These are phyloP conservation scores for Yamadazyma atmosphaerica DNA, from an alignment of 1,139 yeast species.

Conservation along the genomic window DNA sequence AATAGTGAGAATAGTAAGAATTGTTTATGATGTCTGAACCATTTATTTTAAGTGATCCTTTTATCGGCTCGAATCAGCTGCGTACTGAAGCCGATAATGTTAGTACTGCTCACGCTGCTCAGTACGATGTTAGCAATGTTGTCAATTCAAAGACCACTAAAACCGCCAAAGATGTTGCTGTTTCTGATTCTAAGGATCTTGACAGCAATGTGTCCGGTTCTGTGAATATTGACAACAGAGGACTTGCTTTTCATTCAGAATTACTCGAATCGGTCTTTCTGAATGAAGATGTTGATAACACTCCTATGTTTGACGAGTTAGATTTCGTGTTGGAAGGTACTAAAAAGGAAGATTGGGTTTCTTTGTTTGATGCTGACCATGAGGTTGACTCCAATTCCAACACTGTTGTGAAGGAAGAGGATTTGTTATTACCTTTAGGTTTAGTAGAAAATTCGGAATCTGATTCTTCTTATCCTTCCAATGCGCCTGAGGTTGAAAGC, in stretches of 20 bases:
- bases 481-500: slow-evolving; percentile 1
- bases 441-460: slow-evolving; percentile 5
- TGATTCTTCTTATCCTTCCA: slow-evolving; percentile 5
- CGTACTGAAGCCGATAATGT: slow-evolving; percentile 5
- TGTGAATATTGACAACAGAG: not conserved
- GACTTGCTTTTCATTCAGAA: slow-evolving; percentile 54
- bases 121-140: not conserved
- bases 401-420: slow-evolving; percentile 25
- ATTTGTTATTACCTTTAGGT: slow-evolving; percentile 9
- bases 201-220: not conserved
- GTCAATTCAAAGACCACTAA: not conserved
- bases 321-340: slow-evolving; percentile 48
- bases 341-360: slow-evolving; percentile 59
- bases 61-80: slow-evolving; percentile 10
- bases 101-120: not conserved
- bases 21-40: slow-evolving; percentile 11
- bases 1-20: slow-evolving; percentile 1
- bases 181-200: not conserved
- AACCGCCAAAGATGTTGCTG: not conserved
- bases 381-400: slow-evolving; percentile 23
- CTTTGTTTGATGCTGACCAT: slow-evolving; percentile 53
- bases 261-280: slow-evolving; percentile 64
- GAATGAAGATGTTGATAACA: slow-evolving; percentile 45
- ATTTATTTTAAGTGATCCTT: slow-evolving; percentile 15
- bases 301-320: slow-evolving; percentile 68